Evolutionary conservation across 2,329 filamentous ascomycete genomes (phyloP), one percentile per base, ranked within the genome.

Genomic region (Aspergillus sp.): DNA sequence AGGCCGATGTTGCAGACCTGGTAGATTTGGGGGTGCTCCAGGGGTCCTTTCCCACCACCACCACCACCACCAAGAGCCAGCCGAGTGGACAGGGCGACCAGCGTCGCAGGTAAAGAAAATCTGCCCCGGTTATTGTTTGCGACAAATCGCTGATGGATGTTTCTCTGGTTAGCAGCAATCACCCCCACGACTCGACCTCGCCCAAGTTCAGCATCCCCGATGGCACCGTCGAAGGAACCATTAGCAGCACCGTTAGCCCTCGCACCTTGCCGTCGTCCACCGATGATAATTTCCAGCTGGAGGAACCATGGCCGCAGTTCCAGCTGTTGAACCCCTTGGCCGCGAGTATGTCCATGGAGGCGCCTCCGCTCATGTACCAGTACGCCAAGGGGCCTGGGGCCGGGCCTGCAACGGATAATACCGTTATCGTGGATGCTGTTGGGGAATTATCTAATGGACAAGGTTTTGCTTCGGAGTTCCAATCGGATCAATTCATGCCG

Each of bases 261-360:
- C 56, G 57, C 43, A 68, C 65, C 3, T 50, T 67, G 28, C 63
- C 64, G 26, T 65, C 61, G 10, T 66, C 65, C 12, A 54, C 61
- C 43, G 66, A 69, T 47, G 65, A 67, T 44, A 64, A 65, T 49
- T 65, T 63, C 40, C 65, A 65, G 33, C 46, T 60, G 38, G 65
- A 68, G 46, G 64, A 67, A 46, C 56, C 59, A 45, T 69, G 65
- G 65, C 59, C 64, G 28, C 64, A 64, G 5, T 66, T 66, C 34
- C 65, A 65, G 30, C 51, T 69, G 7, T 59, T 64, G 54, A 63
- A 65, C 50, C 51, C 61, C 27, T 57, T 64, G 41, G 56, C 59
- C 10, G 53, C 58, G 10, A 57, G 52, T 19, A 61, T 68, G 52
- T 59, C 64, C 6, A 51, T 65, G 46, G 64, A 69, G 19, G 50